Base-by-base conservation (phyloP, 192 early-diverging fungal genomes). In the Coemansia sp. region DNA sequence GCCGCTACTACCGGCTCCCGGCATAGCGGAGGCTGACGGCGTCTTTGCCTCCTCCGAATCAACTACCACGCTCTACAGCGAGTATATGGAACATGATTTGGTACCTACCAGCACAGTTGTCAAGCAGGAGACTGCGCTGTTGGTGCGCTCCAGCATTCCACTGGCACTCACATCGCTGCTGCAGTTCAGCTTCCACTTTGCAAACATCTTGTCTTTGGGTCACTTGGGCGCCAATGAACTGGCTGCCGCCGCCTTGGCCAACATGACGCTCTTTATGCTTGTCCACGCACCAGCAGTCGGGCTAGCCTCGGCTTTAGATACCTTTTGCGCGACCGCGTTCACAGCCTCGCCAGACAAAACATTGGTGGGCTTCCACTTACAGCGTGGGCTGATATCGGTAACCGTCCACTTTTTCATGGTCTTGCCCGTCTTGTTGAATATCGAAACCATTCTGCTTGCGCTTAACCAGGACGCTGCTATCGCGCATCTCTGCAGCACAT, bases 321-420 rank as follows among this genome's bases (percentile, higher is more conserved):
- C 92, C 0, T 75, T 91, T 23, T 91, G 89, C 64, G 88, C 89
- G 2, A 89, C 91, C 38, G 87, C 91, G 3, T 94, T 84, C 64
- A 91, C 92, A 0, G 88, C 87, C 4, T 82, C 89, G 35, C 72
- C 75, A 42, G 88, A 91, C 62, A 88, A 86, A 53, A 87, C 75
- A 0, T 78, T 89, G 23, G 82, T 92, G 11, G 93, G 93, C 17
- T 80, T 92, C 4, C 89, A 92, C 65, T 72, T 93, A 17, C 93
- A 94, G 71, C 85, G 96, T 13, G 92, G 90, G 0, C 77, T 99
- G 6, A 76, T 98, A 32, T 87, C 96, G 35, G 84, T 94, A 62
- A 71, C 78, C 13, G 11, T 91, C 17, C 77, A 92, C 52, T 88
- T 89, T 68, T 62, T 95, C 53, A 89, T 92, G 5, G 90, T 97